Base-by-base conservation (phyloP, 768 basidiomycete genomes). In the Rhodotorula graminis region DNA sequence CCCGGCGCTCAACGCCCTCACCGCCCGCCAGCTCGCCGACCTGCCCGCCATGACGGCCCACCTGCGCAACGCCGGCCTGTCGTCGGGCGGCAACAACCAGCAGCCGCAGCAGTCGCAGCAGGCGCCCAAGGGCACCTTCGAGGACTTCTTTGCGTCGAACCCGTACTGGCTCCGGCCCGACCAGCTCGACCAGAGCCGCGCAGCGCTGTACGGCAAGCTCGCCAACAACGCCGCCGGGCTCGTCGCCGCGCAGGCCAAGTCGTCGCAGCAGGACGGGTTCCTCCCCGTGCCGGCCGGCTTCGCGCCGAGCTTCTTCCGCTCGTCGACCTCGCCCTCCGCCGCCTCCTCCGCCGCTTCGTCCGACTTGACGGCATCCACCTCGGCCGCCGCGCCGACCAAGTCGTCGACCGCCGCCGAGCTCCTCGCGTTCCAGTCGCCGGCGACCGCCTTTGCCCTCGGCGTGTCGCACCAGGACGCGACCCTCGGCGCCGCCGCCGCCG, bases 61-160 rank as follows among this genome's bases (percentile, higher is more conserved):
- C 37, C 66, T 77, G 1, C 78, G 74, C 53, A 19, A 15, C 60
- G 60, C 5, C 37, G 40, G 59, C 25, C 52, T 68, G n/a, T 58
- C 67, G n/a, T 40, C 59, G 33, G 23, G 33, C 49, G 8, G 19
- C 44, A 46, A 44, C 10, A 4, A 53, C 27, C 69, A 69, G 60
- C 60, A 29, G 42, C 42, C 42, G 12, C 31, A 44, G n/a, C 23
- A 63, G 42, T 66, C 69, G 44, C 60, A 29, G 42, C 60, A 42
- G 58, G 5, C 8, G 23, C 40, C 60, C 2, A 49, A 61, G 9
- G 67, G 67, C 15, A 67, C 67, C 14, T 75, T 75, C 61, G 67
- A 75, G 42, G 70, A 71, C 61, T 76, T 79, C 52, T 78, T 78
- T 67, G 74, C 71, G n/a, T 52, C 71, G 15, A 79, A 79, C 66